Conservation (phyloP, 2,329 filamentous ascomycete species). For the Cladosporium austrohemisphaericum region DNA sequence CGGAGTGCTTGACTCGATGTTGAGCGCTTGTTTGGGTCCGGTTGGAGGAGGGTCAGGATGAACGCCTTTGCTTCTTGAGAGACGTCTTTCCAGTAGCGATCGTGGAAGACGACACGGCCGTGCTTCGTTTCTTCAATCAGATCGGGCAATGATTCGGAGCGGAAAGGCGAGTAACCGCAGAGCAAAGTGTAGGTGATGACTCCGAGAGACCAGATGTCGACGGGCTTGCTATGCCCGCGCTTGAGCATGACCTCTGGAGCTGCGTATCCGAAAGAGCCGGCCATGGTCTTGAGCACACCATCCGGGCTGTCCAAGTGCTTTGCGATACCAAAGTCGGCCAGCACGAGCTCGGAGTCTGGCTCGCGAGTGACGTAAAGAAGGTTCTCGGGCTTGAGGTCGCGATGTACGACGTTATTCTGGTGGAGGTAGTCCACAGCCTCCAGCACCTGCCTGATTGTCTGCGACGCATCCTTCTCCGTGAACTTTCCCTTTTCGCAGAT, state of each 20-base stretch:
- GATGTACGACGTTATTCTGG: slow-evolving; percentile 88
- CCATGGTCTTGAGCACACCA: slow-evolving; percentile 95
- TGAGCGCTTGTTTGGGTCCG: slow-evolving; percentile 70
- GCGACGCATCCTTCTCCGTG: slow-evolving; percentile 94
- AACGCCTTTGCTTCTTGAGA: slow-evolving; percentile 94
- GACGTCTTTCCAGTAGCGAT: slow-evolving; percentile 97
- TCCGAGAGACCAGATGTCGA: slow-evolving; percentile 98
- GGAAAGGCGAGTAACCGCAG: slow-evolving; percentile 97
- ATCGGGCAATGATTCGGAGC: slow-evolving; percentile 87
- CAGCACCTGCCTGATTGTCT: slow-evolving; percentile 91
- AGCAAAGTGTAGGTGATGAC: slow-evolving; percentile 98
- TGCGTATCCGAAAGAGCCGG: slow-evolving; percentile 95
- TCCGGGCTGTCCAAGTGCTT: slow-evolving; percentile 92
- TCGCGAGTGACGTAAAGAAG: slow-evolving; percentile 84
- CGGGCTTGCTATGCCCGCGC: slow-evolving; percentile 93
- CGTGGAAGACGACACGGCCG: slow-evolving; percentile 85
- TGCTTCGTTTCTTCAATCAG: slow-evolving; percentile 90
- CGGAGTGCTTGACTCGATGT: slow-evolving; percentile 52
- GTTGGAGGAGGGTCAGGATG: slow-evolving; percentile 75
- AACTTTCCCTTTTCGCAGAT: slow-evolving; percentile 98
- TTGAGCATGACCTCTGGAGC: slow-evolving; percentile 98
- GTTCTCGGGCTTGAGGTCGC: slow-evolving; percentile 98
- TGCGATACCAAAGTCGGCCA: slow-evolving; percentile 97
- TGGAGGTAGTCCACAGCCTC: slow-evolving; percentile 93
- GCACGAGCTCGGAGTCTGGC: slow-evolving; percentile 75